Evolutionary conservation across 805 yeast species (phyloP).

Genomic region (Candida andamanensis): DNA sequence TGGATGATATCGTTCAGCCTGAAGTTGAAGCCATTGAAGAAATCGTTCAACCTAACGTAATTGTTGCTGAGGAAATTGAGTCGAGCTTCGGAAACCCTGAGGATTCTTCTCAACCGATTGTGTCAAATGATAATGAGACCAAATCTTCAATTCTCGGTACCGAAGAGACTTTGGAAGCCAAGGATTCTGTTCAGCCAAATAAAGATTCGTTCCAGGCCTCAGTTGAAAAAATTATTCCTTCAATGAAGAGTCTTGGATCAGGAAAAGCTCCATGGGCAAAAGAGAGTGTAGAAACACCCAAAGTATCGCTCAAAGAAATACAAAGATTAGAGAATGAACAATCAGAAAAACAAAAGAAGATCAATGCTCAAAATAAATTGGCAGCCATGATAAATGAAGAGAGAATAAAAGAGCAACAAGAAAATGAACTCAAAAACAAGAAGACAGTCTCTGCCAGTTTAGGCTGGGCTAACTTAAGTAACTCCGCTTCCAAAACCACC

Average conservation of each 20-base stretch:
- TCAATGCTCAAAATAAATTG: slow-evolving; percentile 26
- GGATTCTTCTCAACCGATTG: too few species aligned
- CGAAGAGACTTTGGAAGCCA: too few species aligned
- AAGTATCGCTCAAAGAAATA: slow-evolving; percentile 46
- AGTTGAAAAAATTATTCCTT: not conserved
- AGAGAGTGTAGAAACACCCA: slow-evolving; percentile 22
- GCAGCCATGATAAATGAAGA: slow-evolving; percentile 13
- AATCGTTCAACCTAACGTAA: slow-evolving; percentile 7
- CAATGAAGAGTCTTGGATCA: not conserved
- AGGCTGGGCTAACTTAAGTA: slow-evolving; percentile 36
- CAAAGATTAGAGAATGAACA: slow-evolving; percentile 47
- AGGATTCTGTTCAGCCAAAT: too few species aligned
- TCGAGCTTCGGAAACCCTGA: too few species aligned
- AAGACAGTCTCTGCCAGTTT: slow-evolving; percentile 33
- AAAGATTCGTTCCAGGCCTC: too few species aligned
- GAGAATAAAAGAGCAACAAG: slow-evolving; percentile 16
- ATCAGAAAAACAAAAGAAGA: slow-evolving; percentile 32
- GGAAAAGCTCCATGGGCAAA: slow-evolving; percentile 54
- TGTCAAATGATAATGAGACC: too few species aligned
- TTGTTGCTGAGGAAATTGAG: not conserved
- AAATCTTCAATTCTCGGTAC: too few species aligned
- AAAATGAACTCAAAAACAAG: slow-evolving; percentile 7
- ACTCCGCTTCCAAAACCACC: slow-evolving; percentile 25
- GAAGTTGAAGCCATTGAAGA: slow-evolving; percentile 4
- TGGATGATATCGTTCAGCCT: slow-evolving; percentile 3